These are phyloP conservation scores for Fragaria iinumae DNA, from an alignment of 306 rosid species.

Conservation along the genomic window DNA sequence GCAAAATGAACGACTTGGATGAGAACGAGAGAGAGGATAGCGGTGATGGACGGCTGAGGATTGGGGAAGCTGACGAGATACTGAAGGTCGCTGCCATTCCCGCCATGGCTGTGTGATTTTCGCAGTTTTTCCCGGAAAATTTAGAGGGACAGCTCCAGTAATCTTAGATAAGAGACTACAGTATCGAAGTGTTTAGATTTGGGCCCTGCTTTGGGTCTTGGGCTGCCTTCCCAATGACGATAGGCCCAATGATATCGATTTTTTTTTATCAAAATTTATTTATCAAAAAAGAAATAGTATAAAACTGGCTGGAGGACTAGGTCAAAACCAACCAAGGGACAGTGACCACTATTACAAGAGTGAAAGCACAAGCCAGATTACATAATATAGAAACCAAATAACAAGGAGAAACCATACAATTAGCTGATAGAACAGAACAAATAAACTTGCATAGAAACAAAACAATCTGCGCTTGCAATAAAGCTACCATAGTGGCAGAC, in stretches of 20 bases:
- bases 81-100: constrained; percentile 45
- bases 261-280: too few relatives aligned
- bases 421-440: too few relatives aligned
- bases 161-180: not conserved
- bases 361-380: too few relatives aligned
- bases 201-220: not conserved
- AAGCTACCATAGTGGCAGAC: too few relatives aligned
- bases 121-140: constrained; percentile 3
- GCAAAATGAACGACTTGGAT: constrained; percentile 38
- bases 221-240: not conserved
- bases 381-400: too few relatives aligned
- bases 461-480: too few relatives aligned
- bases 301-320: too few relatives aligned
- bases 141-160: constrained; percentile 2
- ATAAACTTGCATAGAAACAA: too few relatives aligned
- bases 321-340: too few relatives aligned
- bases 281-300: too few relatives aligned
- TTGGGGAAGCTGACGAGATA: constrained; percentile 45
- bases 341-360: too few relatives aligned
- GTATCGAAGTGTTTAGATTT: not conserved
- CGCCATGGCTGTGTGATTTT: constrained; percentile 43
- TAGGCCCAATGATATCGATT: not conserved
- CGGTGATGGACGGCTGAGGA: constrained; percentile 31
- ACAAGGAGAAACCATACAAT: too few relatives aligned
- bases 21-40: constrained; percentile 33